Evolutionary conservation across 108 stramenopile genomes (phyloP).

Genomic region (Phaeodactylum tricornutum): DNA sequence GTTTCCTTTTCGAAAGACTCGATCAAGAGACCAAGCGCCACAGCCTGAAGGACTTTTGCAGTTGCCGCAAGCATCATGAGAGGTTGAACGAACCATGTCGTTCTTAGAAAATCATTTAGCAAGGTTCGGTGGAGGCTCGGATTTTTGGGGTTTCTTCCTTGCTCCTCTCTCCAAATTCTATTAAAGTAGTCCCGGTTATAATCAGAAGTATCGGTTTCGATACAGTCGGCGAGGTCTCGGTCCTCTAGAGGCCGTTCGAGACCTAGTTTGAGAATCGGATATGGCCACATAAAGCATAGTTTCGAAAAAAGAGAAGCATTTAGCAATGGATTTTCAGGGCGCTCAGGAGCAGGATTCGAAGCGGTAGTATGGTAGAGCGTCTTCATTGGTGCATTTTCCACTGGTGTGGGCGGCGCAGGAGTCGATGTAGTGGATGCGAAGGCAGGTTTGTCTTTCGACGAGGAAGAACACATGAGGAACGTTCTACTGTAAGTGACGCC

Average conservation of each 20-base stretch:
- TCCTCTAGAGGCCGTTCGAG: conserved; percentile 31
- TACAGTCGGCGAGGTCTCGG: conserved; percentile 33
- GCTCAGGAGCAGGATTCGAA: neutral
- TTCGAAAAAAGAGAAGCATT: conserved; percentile 31
- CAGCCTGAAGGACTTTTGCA: conserved; percentile 46
- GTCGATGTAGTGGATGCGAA: too few relatives aligned
- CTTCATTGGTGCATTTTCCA: too few relatives aligned
- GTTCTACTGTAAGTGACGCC: too few relatives aligned
- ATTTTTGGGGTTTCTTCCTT: conserved; percentile 10
- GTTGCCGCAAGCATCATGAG: conserved; percentile 21
- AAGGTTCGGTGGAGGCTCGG: conserved; percentile 47
- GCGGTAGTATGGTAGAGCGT: too few relatives aligned
- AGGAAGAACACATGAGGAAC: too few relatives aligned
- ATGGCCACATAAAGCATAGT: conserved; percentile 44
- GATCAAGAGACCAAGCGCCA: conserved; percentile 58
- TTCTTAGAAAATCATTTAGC: conserved; percentile 37
- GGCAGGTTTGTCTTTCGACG: too few relatives aligned
- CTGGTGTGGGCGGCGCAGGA: too few relatives aligned
- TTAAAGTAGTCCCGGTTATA: neutral
- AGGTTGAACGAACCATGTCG: conserved; percentile 55
- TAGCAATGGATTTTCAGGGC: neutral
- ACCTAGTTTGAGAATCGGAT: conserved; percentile 40
- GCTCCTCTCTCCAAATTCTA: neutral
- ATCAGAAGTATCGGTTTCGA: conserved; percentile 16
- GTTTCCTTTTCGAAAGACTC: conserved; percentile 41